Conservation (phyloP, 768 basidiomycete species). For the Ramaria rubella region DNA sequence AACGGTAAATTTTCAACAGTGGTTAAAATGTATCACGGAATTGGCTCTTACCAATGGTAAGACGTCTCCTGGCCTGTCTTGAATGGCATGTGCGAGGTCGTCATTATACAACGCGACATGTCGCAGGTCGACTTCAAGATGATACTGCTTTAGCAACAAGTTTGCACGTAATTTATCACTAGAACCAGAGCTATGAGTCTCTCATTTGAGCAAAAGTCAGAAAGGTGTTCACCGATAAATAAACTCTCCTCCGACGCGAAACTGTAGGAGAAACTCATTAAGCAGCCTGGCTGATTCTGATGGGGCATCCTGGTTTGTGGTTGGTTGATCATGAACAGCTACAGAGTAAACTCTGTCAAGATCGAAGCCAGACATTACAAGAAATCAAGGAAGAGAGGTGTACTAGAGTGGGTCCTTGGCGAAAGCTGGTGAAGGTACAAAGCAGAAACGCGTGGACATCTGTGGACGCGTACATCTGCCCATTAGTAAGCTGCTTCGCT, state of each 20-base stretch:
- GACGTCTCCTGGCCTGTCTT: constrained; percentile 83
- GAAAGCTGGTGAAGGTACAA: background rate
- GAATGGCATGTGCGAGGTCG: constrained; percentile 85
- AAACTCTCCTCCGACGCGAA: constrained; percentile 85
- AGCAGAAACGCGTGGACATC: constrained; percentile 5
- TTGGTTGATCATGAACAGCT: constrained; percentile 60
- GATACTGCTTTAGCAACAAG: constrained; percentile 78
- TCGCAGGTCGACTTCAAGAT: constrained; percentile 68
- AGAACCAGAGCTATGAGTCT: constrained; percentile 1
- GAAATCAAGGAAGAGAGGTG: background rate
- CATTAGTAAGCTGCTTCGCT: background rate
- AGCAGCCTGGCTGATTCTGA: constrained; percentile 77
- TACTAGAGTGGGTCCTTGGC: background rate
- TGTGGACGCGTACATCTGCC: constrained; percentile 10
- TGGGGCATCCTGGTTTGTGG: constrained; percentile 59
- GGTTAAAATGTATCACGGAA: background rate
- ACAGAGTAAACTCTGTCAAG: constrained; percentile 75
- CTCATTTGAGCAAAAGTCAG: background rate
- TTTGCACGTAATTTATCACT: constrained; percentile 88
- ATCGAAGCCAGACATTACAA: constrained; percentile 81
- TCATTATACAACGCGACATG: constrained; percentile 73
- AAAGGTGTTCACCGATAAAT: constrained; percentile 65
- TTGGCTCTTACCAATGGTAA: constrained; percentile 64
- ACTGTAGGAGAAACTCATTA: constrained; percentile 81
- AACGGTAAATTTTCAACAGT: background rate